Base-by-base conservation (phyloP, 495 filamentous ascomycete species). In the Penicillium roqueforti region DNA sequence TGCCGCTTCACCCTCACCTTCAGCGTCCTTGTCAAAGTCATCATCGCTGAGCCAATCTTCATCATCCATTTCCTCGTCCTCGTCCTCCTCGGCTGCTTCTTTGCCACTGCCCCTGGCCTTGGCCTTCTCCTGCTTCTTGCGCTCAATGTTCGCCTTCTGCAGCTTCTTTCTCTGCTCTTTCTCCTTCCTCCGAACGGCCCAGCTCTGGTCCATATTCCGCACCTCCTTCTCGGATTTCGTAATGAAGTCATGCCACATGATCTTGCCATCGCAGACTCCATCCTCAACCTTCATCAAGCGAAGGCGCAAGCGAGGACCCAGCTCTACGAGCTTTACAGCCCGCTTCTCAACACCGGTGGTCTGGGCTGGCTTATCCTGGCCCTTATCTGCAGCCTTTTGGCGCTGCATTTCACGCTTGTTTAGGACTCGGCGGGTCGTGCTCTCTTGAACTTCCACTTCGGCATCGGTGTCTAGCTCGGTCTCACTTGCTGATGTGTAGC, bases 201-300 rank as follows among this genome's bases (percentile, higher is more conserved):
- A 96, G 61, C 80, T 80, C 73, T 83, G 75, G 59, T 97, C 90
- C 61, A 96, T 68, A 48, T 83, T 79, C 65, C 82, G 81, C 39
- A 89, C 72, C 65, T 97, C 93, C 34, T 82, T 76, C 58, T 81
- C 83, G 1, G 85, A 84, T 77, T 97, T 99, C 60, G 80, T 79
- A 50, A 96, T 80, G 61, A 86, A 93, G 62, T 96, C 91, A 71
- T 99, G 95, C 93, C 95, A 97, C 87, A 99, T 88, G 31, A 96
- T 80, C 71, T 89, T 92, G 36, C 93, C 93, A 29, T 83, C 80
- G 63, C 91, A 97, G 11, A 97, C 68, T 14, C 91, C 95, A 57
- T 97, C 95, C 67, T 99, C 93, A 10, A 99, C 92, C 72, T 99
- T 97, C 47, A 87, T 86, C 81, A 99, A 80, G 38, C 92, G 82